Evolutionary conservation across 192 early-diverging fungal genomes (phyloP).

Genomic region (Chytriomyces confervae): DNA sequence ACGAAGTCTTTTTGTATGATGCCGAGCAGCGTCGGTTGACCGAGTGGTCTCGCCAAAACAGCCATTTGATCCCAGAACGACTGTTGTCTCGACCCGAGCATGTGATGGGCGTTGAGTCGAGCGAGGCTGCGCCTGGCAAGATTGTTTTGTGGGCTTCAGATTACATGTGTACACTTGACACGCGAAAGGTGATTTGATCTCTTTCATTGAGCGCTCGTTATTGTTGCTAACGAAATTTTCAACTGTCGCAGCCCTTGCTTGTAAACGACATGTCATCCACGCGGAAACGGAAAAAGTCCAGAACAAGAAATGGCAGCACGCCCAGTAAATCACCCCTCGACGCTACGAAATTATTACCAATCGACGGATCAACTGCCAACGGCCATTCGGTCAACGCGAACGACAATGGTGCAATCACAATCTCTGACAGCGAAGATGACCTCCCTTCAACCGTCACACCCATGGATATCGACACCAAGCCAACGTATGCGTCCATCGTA

Average conservation of each 20-base stretch:
- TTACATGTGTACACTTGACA: conserved; percentile 78
- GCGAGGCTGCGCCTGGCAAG: conserved; percentile 64
- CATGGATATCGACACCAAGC: background rate
- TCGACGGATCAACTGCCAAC: conserved; percentile 40
- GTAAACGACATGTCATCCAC: conserved; percentile 16
- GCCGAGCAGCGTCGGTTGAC: conserved; percentile 66
- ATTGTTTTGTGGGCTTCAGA: conserved; percentile 72
- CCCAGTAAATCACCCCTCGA: background rate
- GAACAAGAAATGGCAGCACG: conserved; percentile 36
- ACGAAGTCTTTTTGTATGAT: conserved; percentile 83
- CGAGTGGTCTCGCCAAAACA: conserved; percentile 82
- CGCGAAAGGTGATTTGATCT: conserved; percentile 49
- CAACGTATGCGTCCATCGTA: conserved; percentile 22
- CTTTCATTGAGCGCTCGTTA: background rate
- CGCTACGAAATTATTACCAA: no score
- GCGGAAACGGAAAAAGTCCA: conserved; percentile 5
- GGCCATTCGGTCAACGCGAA: conserved; percentile 18
- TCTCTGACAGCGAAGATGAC: conserved; percentile 14
- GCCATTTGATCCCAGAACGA: conserved; percentile 67
- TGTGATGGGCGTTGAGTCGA: conserved; percentile 75
- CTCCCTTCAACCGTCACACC: conserved; percentile 16
- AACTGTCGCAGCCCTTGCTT: conserved; percentile 38
- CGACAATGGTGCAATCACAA: conserved; percentile 24
- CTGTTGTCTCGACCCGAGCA: conserved; percentile 71
- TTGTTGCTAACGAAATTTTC: conserved; percentile 8